Evolutionary conservation across 208 protist genomes (phyloP).

Genomic region (Crithidia mellificae): DNA sequence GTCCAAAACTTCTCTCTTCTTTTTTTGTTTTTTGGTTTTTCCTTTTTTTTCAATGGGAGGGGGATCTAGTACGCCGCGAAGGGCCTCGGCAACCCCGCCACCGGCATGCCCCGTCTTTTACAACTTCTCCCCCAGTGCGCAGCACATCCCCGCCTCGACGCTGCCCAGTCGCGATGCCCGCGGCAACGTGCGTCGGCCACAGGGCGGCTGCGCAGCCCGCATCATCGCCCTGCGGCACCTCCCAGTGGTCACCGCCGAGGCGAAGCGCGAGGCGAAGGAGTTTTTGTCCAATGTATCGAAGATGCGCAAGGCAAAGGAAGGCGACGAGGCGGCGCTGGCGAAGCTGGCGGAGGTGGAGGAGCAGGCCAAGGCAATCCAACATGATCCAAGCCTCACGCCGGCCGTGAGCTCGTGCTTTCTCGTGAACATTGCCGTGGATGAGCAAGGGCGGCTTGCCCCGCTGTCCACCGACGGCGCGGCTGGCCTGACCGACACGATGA

Average conservation of each 20-base stretch:
- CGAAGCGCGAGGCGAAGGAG: slow-evolving; percentile 20
- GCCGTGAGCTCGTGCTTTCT: slow-evolving; percentile 34
- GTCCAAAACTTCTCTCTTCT: too few species aligned
- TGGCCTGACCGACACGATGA: slow-evolving; percentile 4
- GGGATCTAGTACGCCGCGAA: not conserved
- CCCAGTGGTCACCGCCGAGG: slow-evolving; percentile 23
- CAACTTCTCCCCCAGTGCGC: slow-evolving; percentile 29
- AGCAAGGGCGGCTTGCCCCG: slow-evolving; percentile 23
- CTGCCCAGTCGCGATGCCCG: slow-evolving; percentile 24
- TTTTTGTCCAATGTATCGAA: slow-evolving; percentile 12
- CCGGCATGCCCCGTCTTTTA: slow-evolving; percentile 37
- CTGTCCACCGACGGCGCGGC: slow-evolving; percentile 9
- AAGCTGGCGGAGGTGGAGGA: slow-evolving; percentile 18
- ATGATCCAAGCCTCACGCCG: slow-evolving; percentile 26
- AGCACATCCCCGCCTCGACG: slow-evolving; percentile 29
- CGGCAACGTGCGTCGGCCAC: slow-evolving; percentile 13
- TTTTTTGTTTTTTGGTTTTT: too few species aligned
- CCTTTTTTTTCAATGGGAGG: slow-evolving; percentile 13
- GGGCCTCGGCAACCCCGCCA: not conserved
- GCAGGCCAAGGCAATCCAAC: slow-evolving; percentile 22
- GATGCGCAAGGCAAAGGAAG: slow-evolving; percentile 5
- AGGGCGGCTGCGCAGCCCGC: slow-evolving; percentile 36
- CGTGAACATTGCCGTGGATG: slow-evolving; percentile 30
- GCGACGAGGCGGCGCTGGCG: slow-evolving; percentile 7
- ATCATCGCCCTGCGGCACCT: slow-evolving; percentile 30